Evolutionary conservation across 2,329 filamentous ascomycete genomes (phyloP), one percentile per base, ranked within the genome.

Genomic region (Sarocladium oryzae): DNA sequence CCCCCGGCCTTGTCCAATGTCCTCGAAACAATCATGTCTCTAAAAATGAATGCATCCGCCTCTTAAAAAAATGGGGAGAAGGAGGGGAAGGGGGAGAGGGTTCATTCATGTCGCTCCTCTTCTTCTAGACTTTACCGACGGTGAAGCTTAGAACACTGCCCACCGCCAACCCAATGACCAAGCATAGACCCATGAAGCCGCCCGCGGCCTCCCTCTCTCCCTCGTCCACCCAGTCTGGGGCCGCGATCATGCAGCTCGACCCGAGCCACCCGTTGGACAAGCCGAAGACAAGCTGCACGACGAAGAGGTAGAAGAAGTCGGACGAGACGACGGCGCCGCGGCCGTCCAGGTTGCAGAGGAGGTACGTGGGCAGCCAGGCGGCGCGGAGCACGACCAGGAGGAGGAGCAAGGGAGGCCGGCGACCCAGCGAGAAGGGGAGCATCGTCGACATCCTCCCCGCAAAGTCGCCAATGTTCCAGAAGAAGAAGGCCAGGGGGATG

Each of bases 401-500:
- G 61, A 96, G 89, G 8, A 96, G 72, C 1, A 82, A 58, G 3
- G 74, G 70, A 1, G 91, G 90, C 15, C 79, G 76, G 48, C 81
- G 75, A 0, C 78, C 78, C 8, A 89, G 69, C 2, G 56, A 85
- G 60, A 63, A 73, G 51, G 63, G 85, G 66, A 68, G 78, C 56
- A 64, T 78, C 1, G 89, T 85, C 1, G 81, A 65, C 18, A 95
- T 69, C 8, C 93, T 82, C 5, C 93, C 93, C 13, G 80, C 55
- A 7, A 97, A 73, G 64, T 97, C 93, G 38, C 93, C 93, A 2
- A 85, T 65, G 63, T 97, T 99, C 93, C 93, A 99, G 63, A 93
- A 81, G 54, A 97, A 81, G 68, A 97, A 95, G 3, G 81, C 89
- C 1, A 96, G 76, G 0, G 93, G 91, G 53, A 97, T 91, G 66